Evolutionary conservation across 805 yeast species (phyloP), one percentile per base, ranked within the genome.

Genomic region (Debaryomyces castellii): DNA sequence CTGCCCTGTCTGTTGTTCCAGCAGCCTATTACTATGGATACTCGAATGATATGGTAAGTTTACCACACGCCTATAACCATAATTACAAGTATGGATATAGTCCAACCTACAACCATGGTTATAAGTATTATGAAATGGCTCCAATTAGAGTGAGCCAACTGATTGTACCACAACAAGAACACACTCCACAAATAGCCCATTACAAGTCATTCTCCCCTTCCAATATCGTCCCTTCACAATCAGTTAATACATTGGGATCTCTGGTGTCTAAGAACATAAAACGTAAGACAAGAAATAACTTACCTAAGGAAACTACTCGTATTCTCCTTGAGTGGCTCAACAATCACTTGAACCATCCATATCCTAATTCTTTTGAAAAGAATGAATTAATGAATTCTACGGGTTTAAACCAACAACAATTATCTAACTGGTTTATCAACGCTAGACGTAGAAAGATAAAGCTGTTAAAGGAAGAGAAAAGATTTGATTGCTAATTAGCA

Each of bases 341-440:
- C 46, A 80, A 80, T 30, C 91, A 88, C 61, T 67, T 87, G 54
- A 81, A 83, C 49, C 87, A 87, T 57, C 96, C 96, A 11, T 88
- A 88, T 62, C 96, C 96, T 2, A 85, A 87, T 43, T 86, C 86
- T 44, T 79, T 81, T 39, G 96, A 88, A 56, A 88, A 89, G 68
- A 75, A 78, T 50, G 81, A 80, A 56, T 71, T 88, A 45, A 78
- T 86, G 74, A 71, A 75, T 53, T 74, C 77, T 59, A 88, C 96
- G 0, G 92, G 94, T 0, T 73, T 88, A 59, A 85, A 88, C 51
- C 82, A 85, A 63, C 89, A 86, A 49, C 96, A 88, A 64, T 74
- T 88, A 49, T 78, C 87, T 52, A 89, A 88, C 60, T 88, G 96
- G 96, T 88, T 88, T 57, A 89, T 88, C 58, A 88, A 88, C 60